Evolutionary conservation across 1,139 yeast genomes (phyloP), one percentile per base, ranked within the genome.

Genomic region (Casaregolazyma suthepensis): DNA sequence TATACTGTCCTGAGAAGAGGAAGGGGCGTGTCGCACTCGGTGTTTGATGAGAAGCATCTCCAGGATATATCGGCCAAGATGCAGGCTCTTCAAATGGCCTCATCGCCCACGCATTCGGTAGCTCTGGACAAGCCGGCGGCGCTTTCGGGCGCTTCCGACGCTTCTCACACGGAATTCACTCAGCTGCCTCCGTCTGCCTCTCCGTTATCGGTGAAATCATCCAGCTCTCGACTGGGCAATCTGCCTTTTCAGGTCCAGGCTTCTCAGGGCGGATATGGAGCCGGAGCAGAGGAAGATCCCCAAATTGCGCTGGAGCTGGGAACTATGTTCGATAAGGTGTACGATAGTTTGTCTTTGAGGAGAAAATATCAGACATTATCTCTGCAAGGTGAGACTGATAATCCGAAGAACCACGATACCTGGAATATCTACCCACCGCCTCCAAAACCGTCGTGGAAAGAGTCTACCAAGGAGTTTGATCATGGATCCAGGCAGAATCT

Each of bases 371-470:
- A 87, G 70, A 66, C 71, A 1, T 63, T 80, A 5, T 89, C 97
- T 0, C 63, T 81, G 52, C 99, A 94, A 71, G 74, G 82, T 49
- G 88, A 85, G 49, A 68, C 71, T 47, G 85, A 81, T 59, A 93
- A 94, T 68, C 99, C 99, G 1, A 90, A 90, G 67, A 91, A 93
- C 68, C 72, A 69, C 46, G 67, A 70, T 2, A 68, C 65, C 29
- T 94, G 99, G 98, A 66, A 67, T 15, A 83, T 94, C 50, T 91
- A 91, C 66, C 99, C 99, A 0, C 83, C 86, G 10, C 98, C 98
- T 1, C 99, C 99, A 12, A 83, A 83, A 57, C 97, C 99, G 1
- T 83, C 94, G 26, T 93, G 95, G 79, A 86, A 87, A 63, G 79
- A 87, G 20, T 82, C 79, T 52, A 79, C 80, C 17, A 75, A 87